These are phyloP conservation scores for Pseudocercospora fuligena DNA, from an alignment of 2,329 filamentous ascomycete species.

Conservation along the genomic window DNA sequence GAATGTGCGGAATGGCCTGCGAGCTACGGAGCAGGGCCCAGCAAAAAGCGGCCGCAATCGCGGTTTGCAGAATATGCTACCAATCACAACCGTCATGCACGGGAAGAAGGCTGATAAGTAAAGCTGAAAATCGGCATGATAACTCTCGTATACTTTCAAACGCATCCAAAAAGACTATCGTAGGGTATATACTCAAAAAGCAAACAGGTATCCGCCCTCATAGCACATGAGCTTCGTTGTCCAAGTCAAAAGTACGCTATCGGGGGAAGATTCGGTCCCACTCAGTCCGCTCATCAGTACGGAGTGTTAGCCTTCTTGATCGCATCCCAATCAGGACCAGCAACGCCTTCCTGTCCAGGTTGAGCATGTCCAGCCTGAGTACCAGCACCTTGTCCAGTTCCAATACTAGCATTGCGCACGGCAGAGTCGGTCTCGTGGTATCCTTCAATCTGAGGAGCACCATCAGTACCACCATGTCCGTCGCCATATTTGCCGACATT, in stretches of 20 bases:
- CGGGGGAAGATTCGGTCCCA: no score
- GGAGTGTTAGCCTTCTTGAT: conserved; percentile 20
- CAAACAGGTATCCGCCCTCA: not conserved
- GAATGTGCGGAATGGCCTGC: no score
- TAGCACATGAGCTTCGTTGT: not conserved
- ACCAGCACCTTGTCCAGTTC: not conserved
- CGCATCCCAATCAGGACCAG: conserved; percentile 24
- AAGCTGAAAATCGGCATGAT: not conserved
- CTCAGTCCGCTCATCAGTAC: no score
- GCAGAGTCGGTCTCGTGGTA: conserved; percentile 27
- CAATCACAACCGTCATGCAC: not conserved
- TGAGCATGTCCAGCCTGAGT: conserved; percentile 8
- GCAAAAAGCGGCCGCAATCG: no score
- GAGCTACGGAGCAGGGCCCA: no score
- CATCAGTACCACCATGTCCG: conserved; percentile 46
- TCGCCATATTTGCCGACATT: conserved; percentile 46
- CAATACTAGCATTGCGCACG: not conserved
- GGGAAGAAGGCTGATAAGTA: not conserved
- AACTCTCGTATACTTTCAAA: not conserved
- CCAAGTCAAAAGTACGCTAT: no score
- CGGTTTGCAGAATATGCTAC: not conserved
- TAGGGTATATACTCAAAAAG: not conserved
- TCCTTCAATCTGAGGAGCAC: conserved; percentile 37
- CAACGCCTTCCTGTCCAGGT: conserved; percentile 13
- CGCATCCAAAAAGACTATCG: not conserved